These are phyloP conservation scores for Brettanomyces naardenensis DNA, from an alignment of 805 yeast species.

Conservation along the genomic window DNA sequence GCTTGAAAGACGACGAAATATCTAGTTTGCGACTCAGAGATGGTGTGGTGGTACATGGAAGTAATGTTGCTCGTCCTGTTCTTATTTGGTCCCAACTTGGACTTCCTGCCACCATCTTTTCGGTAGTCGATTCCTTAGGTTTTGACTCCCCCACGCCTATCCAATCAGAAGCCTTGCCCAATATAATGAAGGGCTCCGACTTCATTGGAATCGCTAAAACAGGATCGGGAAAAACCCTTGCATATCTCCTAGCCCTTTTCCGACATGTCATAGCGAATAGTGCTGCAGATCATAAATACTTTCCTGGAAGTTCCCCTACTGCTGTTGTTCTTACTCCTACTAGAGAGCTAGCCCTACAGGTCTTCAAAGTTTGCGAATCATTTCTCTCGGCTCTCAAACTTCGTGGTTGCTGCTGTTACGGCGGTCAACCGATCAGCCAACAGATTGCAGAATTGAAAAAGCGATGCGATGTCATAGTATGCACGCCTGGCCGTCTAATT, in stretches of 20 bases:
- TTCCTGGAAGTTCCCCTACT: slow-evolving; percentile 60
- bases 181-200: slow-evolving; percentile 84
- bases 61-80: slow-evolving; percentile 54
- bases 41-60: slow-evolving; percentile 62
- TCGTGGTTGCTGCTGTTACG: slow-evolving; percentile 74
- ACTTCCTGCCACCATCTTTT: slow-evolving; percentile 50
- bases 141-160: slow-evolving; percentile 74
- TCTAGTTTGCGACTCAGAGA: slow-evolving; percentile 47
- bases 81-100: slow-evolving; percentile 78
- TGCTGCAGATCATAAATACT: slow-evolving; percentile 27
- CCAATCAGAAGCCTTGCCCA: slow-evolving; percentile 86
- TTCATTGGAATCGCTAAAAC: slow-evolving; percentile 93
- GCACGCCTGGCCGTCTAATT: slow-evolving; percentile 93
- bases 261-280: slow-evolving; percentile 74
- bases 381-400: slow-evolving; percentile 47
- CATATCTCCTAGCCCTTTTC: slow-evolving; percentile 77
- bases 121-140: slow-evolving; percentile 41
- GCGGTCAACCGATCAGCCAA: slow-evolving; percentile 76
- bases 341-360: slow-evolving; percentile 84
- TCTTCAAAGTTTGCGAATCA: slow-evolving; percentile 53
- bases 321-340: slow-evolving; percentile 86
- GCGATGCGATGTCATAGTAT: slow-evolving; percentile 76
- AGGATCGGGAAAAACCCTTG: slow-evolving; percentile 92
- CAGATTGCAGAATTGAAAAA: slow-evolving; percentile 76
- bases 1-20: slow-evolving; percentile 47